phyloP scores from a whole-genome alignment of 305 asterid genomes.

The Fraxinus albicans region DNA sequence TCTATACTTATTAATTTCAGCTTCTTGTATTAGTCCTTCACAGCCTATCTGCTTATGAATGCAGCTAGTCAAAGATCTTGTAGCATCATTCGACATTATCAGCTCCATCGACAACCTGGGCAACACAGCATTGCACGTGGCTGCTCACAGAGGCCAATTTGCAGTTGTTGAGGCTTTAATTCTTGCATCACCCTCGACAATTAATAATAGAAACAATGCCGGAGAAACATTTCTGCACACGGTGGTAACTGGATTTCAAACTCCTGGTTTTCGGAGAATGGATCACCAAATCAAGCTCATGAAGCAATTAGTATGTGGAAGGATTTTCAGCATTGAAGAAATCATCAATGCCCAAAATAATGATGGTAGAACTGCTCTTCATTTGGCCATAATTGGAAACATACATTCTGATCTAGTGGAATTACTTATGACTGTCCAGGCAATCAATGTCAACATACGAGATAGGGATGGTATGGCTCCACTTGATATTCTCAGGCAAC shows the following conservation, averaged over 20 bases:
- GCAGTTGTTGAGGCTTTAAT: conserved; percentile 70
- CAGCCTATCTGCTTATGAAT: conserved; percentile 1
- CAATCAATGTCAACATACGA: conserved; percentile 61
- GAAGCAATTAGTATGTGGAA: conserved; percentile 52
- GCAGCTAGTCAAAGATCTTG: conserved; percentile 71
- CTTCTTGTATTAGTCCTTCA: neutral
- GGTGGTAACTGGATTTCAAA: conserved; percentile 75
- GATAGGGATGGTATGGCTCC: conserved; percentile 73
- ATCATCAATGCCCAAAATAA: conserved; percentile 53
- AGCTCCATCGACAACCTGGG: conserved; percentile 73
- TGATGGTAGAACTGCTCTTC: conserved; percentile 75
- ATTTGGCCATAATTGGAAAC: conserved; percentile 70
- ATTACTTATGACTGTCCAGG: conserved; percentile 59
- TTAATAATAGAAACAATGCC: conserved; percentile 47
- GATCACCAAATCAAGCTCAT: conserved; percentile 73
- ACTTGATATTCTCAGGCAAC: conserved; percentile 65
- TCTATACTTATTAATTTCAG: neutral
- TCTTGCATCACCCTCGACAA: conserved; percentile 56
- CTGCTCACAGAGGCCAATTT: conserved; percentile 84
- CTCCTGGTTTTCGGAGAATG: conserved; percentile 72
- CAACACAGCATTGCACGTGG: conserved; percentile 78
- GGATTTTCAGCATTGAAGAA: conserved; percentile 45
- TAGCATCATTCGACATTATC: conserved; percentile 42
- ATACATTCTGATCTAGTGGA: conserved; percentile 76
- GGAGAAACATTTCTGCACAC: conserved; percentile 84